Evolutionary conservation across 208 protist genomes (phyloP), one percentile per base, ranked within the genome.

Genomic region (Leishmania amazonensis): DNA sequence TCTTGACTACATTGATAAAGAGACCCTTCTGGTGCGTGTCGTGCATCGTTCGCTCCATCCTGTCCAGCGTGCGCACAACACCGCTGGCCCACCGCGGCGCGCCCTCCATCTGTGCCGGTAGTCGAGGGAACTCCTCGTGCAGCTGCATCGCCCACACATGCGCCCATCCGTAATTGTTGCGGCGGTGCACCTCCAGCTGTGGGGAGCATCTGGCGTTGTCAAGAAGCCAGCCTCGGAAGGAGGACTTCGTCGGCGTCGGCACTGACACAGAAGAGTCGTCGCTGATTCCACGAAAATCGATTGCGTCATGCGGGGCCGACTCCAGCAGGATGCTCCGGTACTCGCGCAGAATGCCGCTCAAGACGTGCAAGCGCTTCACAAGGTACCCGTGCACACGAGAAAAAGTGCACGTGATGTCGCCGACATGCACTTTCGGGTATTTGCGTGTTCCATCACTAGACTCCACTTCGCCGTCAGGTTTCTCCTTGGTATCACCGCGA

Each of bases 281-380:
- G 57, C 35, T 67, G 35, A 60, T 11, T 28, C 17, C 49, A 6
- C 5, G n/a, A 49, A 31, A 40, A 21, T 45, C 51, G 51, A 31
- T 40, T 11, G 71, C 11, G 0, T 35, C 38, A 21, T 54, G 31
- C 17, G 42, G 19, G 28, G 75, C 0, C 0, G 53, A 79, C 19
- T 76, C 64, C 24, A 76, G 53, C 38, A 93, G 75, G 38, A 80
- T 11, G 19, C 78, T 78, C 3, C 90, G 85, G 45, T 88, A 94
- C 65, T 88, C 83, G 24, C 94, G 89, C 57, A 97, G 76, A n/a
- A 93, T 82, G 64, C 94, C 93, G 60, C 86, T 89, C 24, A 95
- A 83, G 28, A 95, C 91, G 72, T 90, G 91, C 19, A 97, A 85
- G 9, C 94, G 91, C 73, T 88, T 78, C 42, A 93, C 85, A 1